Evolutionary conservation across 2,329 filamentous ascomycete genomes (phyloP).

Genomic region (Sclerotinia subarctica): DNA sequence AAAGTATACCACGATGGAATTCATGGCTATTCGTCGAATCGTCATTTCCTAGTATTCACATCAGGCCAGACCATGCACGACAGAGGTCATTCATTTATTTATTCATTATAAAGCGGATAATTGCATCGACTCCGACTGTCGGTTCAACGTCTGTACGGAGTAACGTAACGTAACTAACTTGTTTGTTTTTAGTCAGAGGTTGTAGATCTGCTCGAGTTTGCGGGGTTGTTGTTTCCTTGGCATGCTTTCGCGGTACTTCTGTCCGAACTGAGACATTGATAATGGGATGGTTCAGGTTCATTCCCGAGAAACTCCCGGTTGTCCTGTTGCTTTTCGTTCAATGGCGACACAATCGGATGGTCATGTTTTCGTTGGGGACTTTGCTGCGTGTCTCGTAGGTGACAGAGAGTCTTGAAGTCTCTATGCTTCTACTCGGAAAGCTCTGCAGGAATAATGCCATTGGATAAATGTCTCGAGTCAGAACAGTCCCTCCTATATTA

Average conservation of each 20-base stretch:
- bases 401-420: too few species aligned
- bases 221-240: conserved; percentile 2
- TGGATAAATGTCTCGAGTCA: too few species aligned
- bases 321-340: neutral
- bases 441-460: too few species aligned
- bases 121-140: neutral
- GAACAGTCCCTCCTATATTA: too few species aligned
- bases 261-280: neutral
- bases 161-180: neutral
- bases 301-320: neutral
- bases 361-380: too few species aligned
- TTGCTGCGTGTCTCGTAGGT: too few species aligned
- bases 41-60: neutral
- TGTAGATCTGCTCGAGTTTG: neutral
- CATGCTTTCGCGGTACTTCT: neutral
- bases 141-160: neutral
- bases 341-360: too few species aligned
- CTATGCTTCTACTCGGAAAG: too few species aligned
- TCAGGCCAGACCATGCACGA: neutral
- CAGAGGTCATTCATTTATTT: neutral
- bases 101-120: neutral
- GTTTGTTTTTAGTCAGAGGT: neutral
- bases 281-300: neutral
- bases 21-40: neutral
- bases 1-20: neutral